A percentile compares a stretch with the other conserved stretches of the same genome.
These are phyloP conservation scores for Hansfordia pulvinata DNA, from an alignment of 2,329 filamentous ascomycete species.

Conservation along the genomic window DNA sequence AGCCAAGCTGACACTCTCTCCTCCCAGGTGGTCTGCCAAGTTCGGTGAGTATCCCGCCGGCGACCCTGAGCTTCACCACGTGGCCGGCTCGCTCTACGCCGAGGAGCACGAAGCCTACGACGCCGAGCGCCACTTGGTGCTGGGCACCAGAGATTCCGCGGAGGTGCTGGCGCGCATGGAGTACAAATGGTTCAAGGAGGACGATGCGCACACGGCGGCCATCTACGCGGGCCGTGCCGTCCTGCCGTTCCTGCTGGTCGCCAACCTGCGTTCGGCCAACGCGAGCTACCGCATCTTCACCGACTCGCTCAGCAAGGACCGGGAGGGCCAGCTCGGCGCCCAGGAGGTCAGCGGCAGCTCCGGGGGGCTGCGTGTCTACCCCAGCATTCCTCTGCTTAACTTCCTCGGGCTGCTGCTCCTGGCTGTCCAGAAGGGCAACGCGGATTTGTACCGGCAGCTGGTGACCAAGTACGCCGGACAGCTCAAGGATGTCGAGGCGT, in stretches of 20 bases:
- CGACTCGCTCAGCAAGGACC: conserved; percentile 43
- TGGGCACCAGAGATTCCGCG: conserved; percentile 82
- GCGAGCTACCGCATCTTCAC: conserved; percentile 68
- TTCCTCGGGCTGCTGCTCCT: conserved; percentile 79
- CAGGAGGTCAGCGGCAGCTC: conserved; percentile 68
- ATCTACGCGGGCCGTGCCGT: conserved; percentile 77
- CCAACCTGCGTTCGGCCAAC: conserved; percentile 82
- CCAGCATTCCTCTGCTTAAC: conserved; percentile 85
- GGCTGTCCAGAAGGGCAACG: conserved; percentile 63
- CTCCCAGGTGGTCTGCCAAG: conserved; percentile 63
- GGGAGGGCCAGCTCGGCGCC: conserved; percentile 45
- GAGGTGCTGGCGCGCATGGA: conserved; percentile 71
- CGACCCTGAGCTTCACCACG: conserved; percentile 89
- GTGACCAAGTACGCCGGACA: conserved; percentile 68
- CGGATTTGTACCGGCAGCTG: conserved; percentile 73
- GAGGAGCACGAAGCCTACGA: conserved; percentile 88
- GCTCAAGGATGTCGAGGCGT: conserved; percentile 62
- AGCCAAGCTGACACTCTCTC: too few relatives aligned
- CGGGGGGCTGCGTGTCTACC: conserved; percentile 71
- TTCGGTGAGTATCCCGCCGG: conserved; percentile 80
- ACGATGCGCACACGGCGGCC: conserved; percentile 77
- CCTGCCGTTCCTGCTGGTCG: conserved; percentile 79
- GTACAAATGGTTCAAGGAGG: conserved; percentile 85
- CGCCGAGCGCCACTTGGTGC: conserved; percentile 76
- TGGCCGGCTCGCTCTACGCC: conserved; percentile 77